Conservation (phyloP, 129 eudicot species). For the Flaveria ramosissima region DNA sequence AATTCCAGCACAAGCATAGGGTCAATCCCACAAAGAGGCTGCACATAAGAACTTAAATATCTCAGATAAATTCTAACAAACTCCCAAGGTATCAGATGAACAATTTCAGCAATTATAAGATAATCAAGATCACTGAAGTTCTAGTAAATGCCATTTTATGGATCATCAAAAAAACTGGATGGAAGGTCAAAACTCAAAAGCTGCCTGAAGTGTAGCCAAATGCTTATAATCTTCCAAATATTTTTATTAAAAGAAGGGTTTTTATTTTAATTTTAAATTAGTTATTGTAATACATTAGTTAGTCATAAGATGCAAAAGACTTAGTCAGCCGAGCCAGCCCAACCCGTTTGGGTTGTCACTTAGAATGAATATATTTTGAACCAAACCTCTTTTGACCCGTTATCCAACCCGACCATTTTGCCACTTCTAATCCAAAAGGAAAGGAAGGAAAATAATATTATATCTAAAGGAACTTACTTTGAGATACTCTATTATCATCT, state of each 20-base stretch:
- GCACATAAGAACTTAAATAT: slow-evolving; percentile 38
- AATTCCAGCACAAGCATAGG: slow-evolving; percentile 97
- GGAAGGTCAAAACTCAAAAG: slow-evolving; percentile 9
- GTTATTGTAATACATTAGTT: not conserved
- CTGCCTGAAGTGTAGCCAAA: slow-evolving; percentile 9
- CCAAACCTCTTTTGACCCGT: not conserved
- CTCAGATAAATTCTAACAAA: slow-evolving; percentile 24
- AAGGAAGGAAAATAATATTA: not conserved
- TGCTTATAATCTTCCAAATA: not conserved
- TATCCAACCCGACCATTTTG: not conserved
- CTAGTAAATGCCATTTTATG: slow-evolving; percentile 17
- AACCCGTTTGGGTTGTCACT: not conserved
- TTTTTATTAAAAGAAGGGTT: not conserved
- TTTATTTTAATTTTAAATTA: not conserved
- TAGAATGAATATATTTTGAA: not conserved
- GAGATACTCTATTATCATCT: slow-evolving; percentile 86
- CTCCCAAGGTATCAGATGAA: slow-evolving; percentile 3
- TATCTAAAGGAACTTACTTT: slow-evolving; percentile 51
- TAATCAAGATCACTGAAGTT: slow-evolving; percentile 4
- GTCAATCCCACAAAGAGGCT: slow-evolving; percentile 96
- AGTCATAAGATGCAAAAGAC: not conserved
- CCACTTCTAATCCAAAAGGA: slow-evolving; percentile 12
- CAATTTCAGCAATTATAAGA: slow-evolving; percentile 1
- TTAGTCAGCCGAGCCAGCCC: not conserved
- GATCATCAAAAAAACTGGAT: slow-evolving; percentile 2